phyloP scores from a whole-genome alignment of 2,329 filamentous ascomycete species.

The Chalaropsis ovoidea region DNA sequence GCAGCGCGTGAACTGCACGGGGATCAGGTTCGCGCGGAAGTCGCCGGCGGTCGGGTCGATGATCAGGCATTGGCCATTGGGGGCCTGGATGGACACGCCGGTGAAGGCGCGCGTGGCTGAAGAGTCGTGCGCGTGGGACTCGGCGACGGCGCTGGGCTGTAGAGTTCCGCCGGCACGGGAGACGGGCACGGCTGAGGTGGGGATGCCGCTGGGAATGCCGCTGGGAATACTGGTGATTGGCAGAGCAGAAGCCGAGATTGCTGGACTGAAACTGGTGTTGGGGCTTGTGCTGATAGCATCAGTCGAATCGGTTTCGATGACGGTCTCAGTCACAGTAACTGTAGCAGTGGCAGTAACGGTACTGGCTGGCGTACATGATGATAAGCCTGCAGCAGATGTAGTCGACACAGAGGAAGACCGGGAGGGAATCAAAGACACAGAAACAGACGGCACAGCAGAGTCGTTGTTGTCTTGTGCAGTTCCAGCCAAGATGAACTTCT shows the following conservation, averaged over 20 bases:
- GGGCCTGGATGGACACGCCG: constrained; percentile 38
- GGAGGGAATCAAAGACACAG: background rate
- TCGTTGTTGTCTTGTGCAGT: background rate
- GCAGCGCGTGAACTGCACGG: constrained; percentile 39
- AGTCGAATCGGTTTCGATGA: background rate
- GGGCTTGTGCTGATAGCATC: too few relatives aligned
- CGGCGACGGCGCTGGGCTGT: constrained; percentile 41
- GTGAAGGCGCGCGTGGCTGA: constrained; percentile 40
- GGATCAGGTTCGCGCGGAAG: constrained; percentile 46
- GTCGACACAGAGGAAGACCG: background rate
- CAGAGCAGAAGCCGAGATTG: background rate
- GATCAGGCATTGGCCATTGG: constrained; percentile 43
- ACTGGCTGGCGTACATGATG: constrained; percentile 5
- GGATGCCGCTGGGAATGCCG: constrained; percentile 33
- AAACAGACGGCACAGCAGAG: background rate
- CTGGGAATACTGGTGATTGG: constrained; percentile 17
- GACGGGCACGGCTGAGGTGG: constrained; percentile 39
- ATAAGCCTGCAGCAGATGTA: background rate
- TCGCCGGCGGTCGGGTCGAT: constrained; percentile 44
- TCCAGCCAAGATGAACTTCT: constrained; percentile 35
- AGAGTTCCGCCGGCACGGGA: constrained; percentile 43
- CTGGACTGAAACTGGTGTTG: background rate
- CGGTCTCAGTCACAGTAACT: constrained; percentile 18
- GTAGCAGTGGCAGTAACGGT: constrained; percentile 5
- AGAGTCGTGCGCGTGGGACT: constrained; percentile 40